Conservation (phyloP, 495 filamentous ascomycete species). For the Beverwykella pulmonaria region DNA sequence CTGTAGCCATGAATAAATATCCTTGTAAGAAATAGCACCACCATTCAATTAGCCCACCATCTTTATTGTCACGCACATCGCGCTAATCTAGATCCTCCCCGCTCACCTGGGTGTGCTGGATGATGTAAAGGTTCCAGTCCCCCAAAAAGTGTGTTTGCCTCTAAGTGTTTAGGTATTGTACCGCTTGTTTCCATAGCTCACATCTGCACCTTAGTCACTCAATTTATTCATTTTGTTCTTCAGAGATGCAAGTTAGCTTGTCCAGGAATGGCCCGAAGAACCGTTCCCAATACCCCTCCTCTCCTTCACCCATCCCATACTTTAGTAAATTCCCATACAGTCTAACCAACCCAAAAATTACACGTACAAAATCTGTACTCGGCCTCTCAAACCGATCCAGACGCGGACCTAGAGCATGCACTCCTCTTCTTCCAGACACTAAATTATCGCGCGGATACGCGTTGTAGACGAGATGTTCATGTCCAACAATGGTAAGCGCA, state of each 20-base stretch:
- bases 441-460: constrained; percentile 18
- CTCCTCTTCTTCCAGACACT: constrained; percentile 23
- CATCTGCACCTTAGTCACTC: too few species aligned
- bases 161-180: too few species aligned
- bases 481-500: constrained; percentile 22
- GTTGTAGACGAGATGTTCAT: constrained; percentile 22
- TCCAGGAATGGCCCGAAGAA: constrained; percentile 24
- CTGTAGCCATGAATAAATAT: too few species aligned
- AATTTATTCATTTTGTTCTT: too few species aligned
- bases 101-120: too few species aligned
- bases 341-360: constrained; percentile 26
- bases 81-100: too few species aligned
- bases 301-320: constrained; percentile 32
- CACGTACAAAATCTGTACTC: constrained; percentile 29
- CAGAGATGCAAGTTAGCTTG: constrained; percentile 15
- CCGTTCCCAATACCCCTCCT: constrained; percentile 28
- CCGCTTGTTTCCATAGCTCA: too few species aligned
- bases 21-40: too few species aligned
- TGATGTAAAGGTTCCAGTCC: too few species aligned
- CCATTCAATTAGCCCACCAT: too few species aligned
- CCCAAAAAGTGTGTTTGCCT: too few species aligned
- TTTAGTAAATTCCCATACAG: constrained; percentile 29
- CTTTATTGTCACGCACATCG: too few species aligned
- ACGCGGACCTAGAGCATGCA: constrained; percentile 23
- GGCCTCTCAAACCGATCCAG: constrained; percentile 23